phyloP scores from a whole-genome alignment of 202 grass and related monocot species.

The Hordeum pubiflorum region DNA sequence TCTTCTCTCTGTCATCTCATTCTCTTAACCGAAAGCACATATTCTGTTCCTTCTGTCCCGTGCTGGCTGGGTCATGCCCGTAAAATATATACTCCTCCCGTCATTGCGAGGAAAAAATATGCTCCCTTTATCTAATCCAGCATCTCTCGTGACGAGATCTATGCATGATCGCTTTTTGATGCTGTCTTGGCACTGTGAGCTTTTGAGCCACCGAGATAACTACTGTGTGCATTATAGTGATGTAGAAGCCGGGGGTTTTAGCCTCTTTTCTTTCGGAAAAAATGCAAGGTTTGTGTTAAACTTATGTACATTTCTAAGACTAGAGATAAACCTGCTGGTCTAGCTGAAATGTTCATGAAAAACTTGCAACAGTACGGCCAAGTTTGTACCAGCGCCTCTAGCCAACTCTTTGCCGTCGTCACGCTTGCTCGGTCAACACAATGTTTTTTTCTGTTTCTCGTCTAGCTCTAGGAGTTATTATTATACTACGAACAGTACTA shows the following conservation, averaged over 20 bases:
- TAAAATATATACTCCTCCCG: background rate
- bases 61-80: background rate
- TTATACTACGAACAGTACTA: background rate
- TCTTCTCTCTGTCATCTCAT: background rate
- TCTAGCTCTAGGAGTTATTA: no score
- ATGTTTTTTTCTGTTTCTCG: no score
- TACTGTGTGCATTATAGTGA: no score
- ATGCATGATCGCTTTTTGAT: background rate
- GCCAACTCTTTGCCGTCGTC: no score
- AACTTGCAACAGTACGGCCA: background rate
- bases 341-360: background rate
- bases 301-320: background rate
- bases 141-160: slow-evolving; percentile 1
- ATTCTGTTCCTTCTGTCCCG: background rate
- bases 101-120: background rate
- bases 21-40: background rate
- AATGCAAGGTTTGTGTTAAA: background rate
- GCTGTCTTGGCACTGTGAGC: background rate
- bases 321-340: background rate
- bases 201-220: no score
- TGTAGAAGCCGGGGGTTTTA: no score
- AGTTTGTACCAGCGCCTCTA: no score
- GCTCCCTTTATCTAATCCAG: background rate
- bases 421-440: no score
- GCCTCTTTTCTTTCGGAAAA: no score